Conservation (phyloP, 805 yeast species). For the Priceomyces medius region DNA sequence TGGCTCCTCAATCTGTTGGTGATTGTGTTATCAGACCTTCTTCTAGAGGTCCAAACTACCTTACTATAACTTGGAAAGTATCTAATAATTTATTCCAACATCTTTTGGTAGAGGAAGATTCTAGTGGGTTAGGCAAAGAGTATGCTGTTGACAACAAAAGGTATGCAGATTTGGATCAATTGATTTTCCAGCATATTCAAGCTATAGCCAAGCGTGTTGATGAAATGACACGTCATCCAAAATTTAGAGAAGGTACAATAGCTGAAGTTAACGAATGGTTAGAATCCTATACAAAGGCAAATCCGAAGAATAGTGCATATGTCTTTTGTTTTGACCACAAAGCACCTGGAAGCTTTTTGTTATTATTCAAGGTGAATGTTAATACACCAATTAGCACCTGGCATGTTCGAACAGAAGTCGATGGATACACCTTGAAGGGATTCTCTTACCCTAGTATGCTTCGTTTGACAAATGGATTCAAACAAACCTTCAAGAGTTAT, state of each 20-base stretch:
- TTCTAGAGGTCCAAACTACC: slow-evolving; percentile 80
- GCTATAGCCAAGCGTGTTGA: slow-evolving; percentile 80
- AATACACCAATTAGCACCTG: slow-evolving; percentile 71
- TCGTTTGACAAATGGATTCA: slow-evolving; percentile 91
- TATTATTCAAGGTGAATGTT: slow-evolving; percentile 80
- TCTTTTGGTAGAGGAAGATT: slow-evolving; percentile 77
- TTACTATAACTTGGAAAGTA: slow-evolving; percentile 95
- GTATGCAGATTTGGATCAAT: slow-evolving; percentile 89
- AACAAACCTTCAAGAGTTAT: slow-evolving; percentile 52
- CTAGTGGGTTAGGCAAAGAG: slow-evolving; percentile 58
- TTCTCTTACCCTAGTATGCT: slow-evolving; percentile 88
- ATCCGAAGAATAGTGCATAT: slow-evolving; percentile 85
- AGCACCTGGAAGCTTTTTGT: slow-evolving; percentile 89
- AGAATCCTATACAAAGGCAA: slow-evolving; percentile 85
- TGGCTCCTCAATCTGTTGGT: slow-evolving; percentile 87
- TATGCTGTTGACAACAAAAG: slow-evolving; percentile 65
- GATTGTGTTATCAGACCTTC: slow-evolving; percentile 94
- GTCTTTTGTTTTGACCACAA: slow-evolving; percentile 88
- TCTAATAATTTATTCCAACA: slow-evolving; percentile 90
- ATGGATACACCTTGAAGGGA: slow-evolving; percentile 77
- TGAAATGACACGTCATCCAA: slow-evolving; percentile 82
- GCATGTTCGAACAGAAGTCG: slow-evolving; percentile 88
- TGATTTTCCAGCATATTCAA: slow-evolving; percentile 82
- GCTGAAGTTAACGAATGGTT: slow-evolving; percentile 84
- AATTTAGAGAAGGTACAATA: slow-evolving; percentile 78